Evolutionary conservation across 164 flowering plant species (phyloP), one percentile per base, ranked within the genome.

Genomic region (Magnolia officinalis): DNA sequence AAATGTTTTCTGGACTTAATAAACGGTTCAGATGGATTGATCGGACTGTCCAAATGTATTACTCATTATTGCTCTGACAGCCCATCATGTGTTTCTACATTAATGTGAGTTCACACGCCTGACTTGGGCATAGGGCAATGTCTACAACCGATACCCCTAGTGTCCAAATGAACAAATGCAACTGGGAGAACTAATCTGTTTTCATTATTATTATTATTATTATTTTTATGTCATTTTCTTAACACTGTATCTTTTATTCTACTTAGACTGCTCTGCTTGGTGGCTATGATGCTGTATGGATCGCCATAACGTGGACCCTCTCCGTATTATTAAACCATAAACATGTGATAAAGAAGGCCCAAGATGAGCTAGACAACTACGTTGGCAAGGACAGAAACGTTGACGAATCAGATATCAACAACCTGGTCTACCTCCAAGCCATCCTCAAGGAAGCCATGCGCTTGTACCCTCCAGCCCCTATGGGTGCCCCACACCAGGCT

Each of bases 401-500:
- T 1, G 50, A 24, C 1, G 75, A 72, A 58, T 72, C 75, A 0
- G 75, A 59, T 9, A 59, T 72, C 50, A 26, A 61, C 13, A 65
- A 64, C 19, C 20, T 74, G 10, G 31, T 50, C 31, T 64, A 64
- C 71, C 76, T 74, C 13, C 76, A 74, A 50, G 68, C 76, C 59
- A 2, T 64, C 70, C 1, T 74, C 49, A 74, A 74, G 50, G 71
- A 74, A 63, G 51, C 21, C 13, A 61, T 74, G 59, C 23, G 71
- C 9, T 24, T 74, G 8, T 74, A 74, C 70, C 71, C 76, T 1
- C 31, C 76, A 19, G 71, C 49, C 61, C 76, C 68, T 63, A 10
- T 24, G 8, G n/a, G 23, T 63, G 8, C 76, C 76, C 26, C 45
- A 37, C 76, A 45, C 59, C 16, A 72, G 37, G 75, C 85, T 50